phyloP scores from a whole-genome alignment of 2,329 filamentous ascomycete species.

The Gaeumannomyces sp. region DNA sequence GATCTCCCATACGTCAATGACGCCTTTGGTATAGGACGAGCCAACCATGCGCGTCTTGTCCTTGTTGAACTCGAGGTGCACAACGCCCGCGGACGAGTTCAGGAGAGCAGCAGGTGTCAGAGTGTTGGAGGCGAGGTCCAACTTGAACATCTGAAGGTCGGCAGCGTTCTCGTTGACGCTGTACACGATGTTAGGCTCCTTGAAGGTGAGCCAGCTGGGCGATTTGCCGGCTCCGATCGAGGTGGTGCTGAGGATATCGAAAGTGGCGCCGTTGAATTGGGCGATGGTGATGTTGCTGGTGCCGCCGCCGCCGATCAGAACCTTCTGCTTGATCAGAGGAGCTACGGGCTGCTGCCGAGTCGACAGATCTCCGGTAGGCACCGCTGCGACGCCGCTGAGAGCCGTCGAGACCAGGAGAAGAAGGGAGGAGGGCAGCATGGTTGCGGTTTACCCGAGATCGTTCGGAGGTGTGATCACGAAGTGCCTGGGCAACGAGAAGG shows the following conservation, averaged over 20 bases:
- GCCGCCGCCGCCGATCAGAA: conserved; percentile 33
- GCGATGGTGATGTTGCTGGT: conserved; percentile 34
- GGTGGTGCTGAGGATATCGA: conserved; percentile 30
- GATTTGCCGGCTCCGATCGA: conserved; percentile 9
- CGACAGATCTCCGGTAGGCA: neutral
- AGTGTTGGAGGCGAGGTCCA: conserved; percentile 25
- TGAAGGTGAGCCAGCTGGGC: conserved; percentile 42
- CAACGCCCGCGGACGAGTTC: conserved; percentile 36
- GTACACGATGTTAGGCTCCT: conserved; percentile 34
- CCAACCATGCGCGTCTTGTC: conserved; percentile 39
- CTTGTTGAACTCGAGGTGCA: conserved; percentile 40
- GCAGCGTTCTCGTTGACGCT: conserved; percentile 41
- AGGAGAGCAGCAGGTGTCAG: conserved; percentile 24
- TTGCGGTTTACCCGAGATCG: neutral
- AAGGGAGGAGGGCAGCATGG: conserved; percentile 7
- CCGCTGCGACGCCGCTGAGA: conserved; percentile 1
- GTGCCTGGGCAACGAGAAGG: too few species aligned
- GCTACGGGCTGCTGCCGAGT: neutral
- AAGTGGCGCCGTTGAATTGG: conserved; percentile 33
- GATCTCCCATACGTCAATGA: conserved; percentile 41
- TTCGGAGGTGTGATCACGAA: too few species aligned
- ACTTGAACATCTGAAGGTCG: conserved; percentile 31
- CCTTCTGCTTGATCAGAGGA: conserved; percentile 18
- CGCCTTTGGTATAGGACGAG: conserved; percentile 34
- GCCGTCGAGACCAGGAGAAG: conserved; percentile 5